These are phyloP conservation scores for Coemansia sp. DNA, from an alignment of 192 early-diverging fungal genomes.

Conservation along the genomic window DNA sequence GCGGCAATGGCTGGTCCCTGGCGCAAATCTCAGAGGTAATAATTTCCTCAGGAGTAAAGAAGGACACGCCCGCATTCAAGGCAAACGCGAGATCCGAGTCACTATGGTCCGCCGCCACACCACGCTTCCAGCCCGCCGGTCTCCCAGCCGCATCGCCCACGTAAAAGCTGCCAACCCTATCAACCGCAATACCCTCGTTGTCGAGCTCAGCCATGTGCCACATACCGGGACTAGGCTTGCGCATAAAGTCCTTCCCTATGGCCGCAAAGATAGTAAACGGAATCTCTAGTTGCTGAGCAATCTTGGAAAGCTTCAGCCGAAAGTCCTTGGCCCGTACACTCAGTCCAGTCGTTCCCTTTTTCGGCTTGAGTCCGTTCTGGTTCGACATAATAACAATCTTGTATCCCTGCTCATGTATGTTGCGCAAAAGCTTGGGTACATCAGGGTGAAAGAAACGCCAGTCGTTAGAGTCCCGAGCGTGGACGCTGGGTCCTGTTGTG, in stretches of 20 bases:
- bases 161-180: slow-evolving; percentile 70
- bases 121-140: slow-evolving; percentile 62
- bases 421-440: slow-evolving; percentile 62
- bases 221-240: slow-evolving; percentile 55
- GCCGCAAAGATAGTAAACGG: slow-evolving; percentile 78
- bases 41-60: slow-evolving; percentile 82
- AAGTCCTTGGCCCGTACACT: slow-evolving; percentile 22
- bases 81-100: slow-evolving; percentile 89
- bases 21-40: slow-evolving; percentile 62
- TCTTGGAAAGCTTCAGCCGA: slow-evolving; percentile 69
- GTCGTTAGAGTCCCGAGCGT: slow-evolving; percentile 73
- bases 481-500: slow-evolving; percentile 63
- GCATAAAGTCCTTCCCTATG: slow-evolving; percentile 63
- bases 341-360: slow-evolving; percentile 21
- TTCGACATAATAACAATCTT: slow-evolving; percentile 42
- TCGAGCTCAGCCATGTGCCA: slow-evolving; percentile 41
- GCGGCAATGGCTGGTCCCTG: slow-evolving; percentile 25
- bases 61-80: slow-evolving; percentile 68
- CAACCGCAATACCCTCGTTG: slow-evolving; percentile 48
- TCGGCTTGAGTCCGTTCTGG: slow-evolving; percentile 31
- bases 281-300: slow-evolving; percentile 74
- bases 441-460: slow-evolving; percentile 72
- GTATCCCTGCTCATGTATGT: slow-evolving; percentile 68
- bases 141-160: slow-evolving; percentile 96
- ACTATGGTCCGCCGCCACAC: slow-evolving; percentile 71